Evolutionary conservation across 2,329 filamentous ascomycete genomes (phyloP).

Genomic region (Penicillium rolfsii): DNA sequence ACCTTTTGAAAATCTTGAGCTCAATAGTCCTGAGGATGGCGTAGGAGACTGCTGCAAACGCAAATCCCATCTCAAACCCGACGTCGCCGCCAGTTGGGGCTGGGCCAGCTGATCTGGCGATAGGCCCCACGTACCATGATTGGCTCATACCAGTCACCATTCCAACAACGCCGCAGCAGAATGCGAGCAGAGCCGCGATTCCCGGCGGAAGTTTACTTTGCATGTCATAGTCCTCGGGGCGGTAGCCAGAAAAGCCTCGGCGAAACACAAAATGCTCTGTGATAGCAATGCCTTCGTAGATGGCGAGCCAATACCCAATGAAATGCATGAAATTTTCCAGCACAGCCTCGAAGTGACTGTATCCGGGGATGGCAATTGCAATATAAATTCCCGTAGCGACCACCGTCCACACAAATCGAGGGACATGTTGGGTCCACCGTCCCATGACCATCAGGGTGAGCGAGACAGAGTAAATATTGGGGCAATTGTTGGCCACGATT

Average conservation of each 20-base stretch:
- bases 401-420: slow-evolving; percentile 68
- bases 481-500: slow-evolving; percentile 71
- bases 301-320: slow-evolving; percentile 72
- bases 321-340: slow-evolving; percentile 72
- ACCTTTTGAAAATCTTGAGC: slow-evolving; percentile 48
- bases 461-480: slow-evolving; percentile 71
- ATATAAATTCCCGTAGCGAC: slow-evolving; percentile 65
- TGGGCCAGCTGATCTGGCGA: slow-evolving; percentile 61
- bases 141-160: slow-evolving; percentile 72
- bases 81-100: slow-evolving; percentile 57
- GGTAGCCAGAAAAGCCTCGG: slow-evolving; percentile 62
- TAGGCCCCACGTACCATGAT: slow-evolving; percentile 68
- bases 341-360: slow-evolving; percentile 64
- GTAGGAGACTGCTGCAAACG: slow-evolving; percentile 60
- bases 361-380: slow-evolving; percentile 71
- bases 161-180: slow-evolving; percentile 65
- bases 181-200: slow-evolving; percentile 65
- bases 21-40: slow-evolving; percentile 54
- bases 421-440: slow-evolving; percentile 61
- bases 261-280: slow-evolving; percentile 70
- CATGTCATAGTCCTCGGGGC: slow-evolving; percentile 60
- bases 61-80: slow-evolving; percentile 68
- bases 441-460: slow-evolving; percentile 68
- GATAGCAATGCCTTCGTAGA: slow-evolving; percentile 68
- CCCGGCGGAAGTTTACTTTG: slow-evolving; percentile 62